These are phyloP conservation scores for Beauveria scarabaeidicola DNA, from an alignment of 2,329 filamentous ascomycete species.

Conservation along the genomic window DNA sequence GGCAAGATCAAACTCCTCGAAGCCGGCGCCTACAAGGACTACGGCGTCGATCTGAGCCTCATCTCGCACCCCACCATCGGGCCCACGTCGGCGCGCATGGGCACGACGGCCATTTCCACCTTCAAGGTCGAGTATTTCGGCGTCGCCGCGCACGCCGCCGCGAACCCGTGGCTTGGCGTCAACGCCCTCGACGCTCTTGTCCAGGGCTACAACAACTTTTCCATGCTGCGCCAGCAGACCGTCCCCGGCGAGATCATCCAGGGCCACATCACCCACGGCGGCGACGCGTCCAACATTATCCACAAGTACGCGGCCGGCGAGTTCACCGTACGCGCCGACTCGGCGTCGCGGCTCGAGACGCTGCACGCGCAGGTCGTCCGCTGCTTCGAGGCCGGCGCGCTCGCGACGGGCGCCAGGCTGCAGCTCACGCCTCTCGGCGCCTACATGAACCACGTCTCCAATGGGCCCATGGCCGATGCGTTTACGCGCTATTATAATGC, in stretches of 20 bases:
- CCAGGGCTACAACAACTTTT: constrained; percentile 36
- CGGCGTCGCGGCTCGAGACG: constrained; percentile 29
- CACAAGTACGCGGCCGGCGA: constrained; percentile 38
- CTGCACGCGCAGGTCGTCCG: constrained; percentile 33
- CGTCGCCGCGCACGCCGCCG: constrained; percentile 45
- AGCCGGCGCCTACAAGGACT: constrained; percentile 34
- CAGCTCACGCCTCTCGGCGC: constrained; percentile 29
- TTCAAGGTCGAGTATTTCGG: constrained; percentile 46
- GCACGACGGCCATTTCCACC: constrained; percentile 41
- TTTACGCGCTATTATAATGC: constrained; percentile 38
- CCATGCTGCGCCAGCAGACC: constrained; percentile 46
- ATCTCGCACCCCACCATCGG: constrained; percentile 27
- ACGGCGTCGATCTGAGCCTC: constrained; percentile 20
- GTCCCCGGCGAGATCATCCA: constrained; percentile 41
- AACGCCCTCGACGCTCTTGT: constrained; percentile 51
- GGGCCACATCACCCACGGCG: constrained; percentile 43
- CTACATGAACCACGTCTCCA: constrained; percentile 49
- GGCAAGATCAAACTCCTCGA: constrained; percentile 40
- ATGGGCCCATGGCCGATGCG: constrained; percentile 36
- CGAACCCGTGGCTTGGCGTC: constrained; percentile 47
- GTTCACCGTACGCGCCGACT: constrained; percentile 37
- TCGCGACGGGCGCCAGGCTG: constrained; percentile 37
- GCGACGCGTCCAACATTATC: constrained; percentile 46
- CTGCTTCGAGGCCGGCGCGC: constrained; percentile 29
- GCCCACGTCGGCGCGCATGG: constrained; percentile 36